Percentiles rank a stretch among this genome's conserved stretches.
These are phyloP conservation scores for Collybia mongolica DNA, from an alignment of 768 basidiomycete genomes.

Conservation along the genomic window DNA sequence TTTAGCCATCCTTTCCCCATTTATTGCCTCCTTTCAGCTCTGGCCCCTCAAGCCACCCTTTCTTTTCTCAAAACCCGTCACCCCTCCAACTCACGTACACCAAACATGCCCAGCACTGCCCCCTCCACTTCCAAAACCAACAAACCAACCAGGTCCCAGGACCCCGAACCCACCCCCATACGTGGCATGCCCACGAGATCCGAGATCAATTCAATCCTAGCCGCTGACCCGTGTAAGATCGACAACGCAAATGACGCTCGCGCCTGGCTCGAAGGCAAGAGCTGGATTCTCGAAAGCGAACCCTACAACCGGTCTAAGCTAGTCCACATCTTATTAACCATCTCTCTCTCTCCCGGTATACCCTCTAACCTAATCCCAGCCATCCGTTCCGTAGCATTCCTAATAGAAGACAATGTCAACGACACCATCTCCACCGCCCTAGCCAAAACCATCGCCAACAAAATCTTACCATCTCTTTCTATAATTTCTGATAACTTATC, in stretches of 20 bases:
- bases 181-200: background rate
- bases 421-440: slow-evolving; percentile 1
- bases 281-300: slow-evolving; percentile 4
- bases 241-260: no score
- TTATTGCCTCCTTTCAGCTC: no score
- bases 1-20: no score
- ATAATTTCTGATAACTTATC: background rate
- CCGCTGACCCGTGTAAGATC: no score
- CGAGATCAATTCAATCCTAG: background rate
- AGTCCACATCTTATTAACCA: slow-evolving; percentile 2
- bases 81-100: no score
- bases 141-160: slow-evolving; percentile 31
- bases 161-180: background rate
- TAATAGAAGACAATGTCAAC: slow-evolving; percentile 5
- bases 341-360: background rate
- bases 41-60: no score
- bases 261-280: no score
- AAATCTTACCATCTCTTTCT: background rate
- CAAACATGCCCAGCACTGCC: no score
- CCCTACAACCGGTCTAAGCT: slow-evolving; percentile 3
- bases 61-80: no score
- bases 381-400: background rate
- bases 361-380: background rate
- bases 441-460: background rate
- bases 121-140: no score